A percentile compares a stretch with the other conserved stretches of the same genome.
These are phyloP conservation scores for Filosporella fistucella DNA, from an alignment of 495 filamentous ascomycete genomes.

Conservation along the genomic window DNA sequence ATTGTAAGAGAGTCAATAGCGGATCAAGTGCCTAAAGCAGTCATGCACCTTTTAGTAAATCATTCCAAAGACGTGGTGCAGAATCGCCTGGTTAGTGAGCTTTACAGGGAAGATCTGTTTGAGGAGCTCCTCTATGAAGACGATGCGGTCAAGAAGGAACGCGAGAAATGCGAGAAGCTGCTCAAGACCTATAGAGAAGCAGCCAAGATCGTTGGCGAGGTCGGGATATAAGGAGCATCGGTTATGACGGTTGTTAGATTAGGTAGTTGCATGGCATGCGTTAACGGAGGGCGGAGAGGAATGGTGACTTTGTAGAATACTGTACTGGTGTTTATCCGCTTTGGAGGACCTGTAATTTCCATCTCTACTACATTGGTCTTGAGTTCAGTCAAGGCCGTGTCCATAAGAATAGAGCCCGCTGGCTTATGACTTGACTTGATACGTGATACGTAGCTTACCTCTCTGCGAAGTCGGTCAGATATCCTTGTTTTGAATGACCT, in stretches of 20 bases:
- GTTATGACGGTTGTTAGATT: constrained; percentile 12
- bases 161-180: constrained; percentile 96
- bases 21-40: constrained; percentile 95
- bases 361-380: no score
- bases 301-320: constrained; percentile 23
- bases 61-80: constrained; percentile 97
- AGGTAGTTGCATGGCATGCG: constrained; percentile 16
- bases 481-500: no score
- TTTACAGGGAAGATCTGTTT: constrained; percentile 93
- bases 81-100: constrained; percentile 89
- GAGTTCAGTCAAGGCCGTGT: no score
- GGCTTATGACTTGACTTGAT: no score
- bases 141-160: constrained; percentile 91
- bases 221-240: constrained; percentile 52
- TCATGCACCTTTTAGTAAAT: constrained; percentile 98
- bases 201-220: constrained; percentile 95
- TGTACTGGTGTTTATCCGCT: no score
- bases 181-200: constrained; percentile 93
- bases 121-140: constrained; percentile 95
- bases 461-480: no score
- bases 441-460: no score
- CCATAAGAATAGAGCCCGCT: no score
- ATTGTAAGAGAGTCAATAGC: constrained; percentile 97
- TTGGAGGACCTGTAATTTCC: no score
- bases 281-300: constrained; percentile 7